Percentiles rank a stretch among this genome's conserved stretches.
phyloP scores from a whole-genome alignment of 73 alveolate species.

The Tetrahymena thermophila region DNA sequence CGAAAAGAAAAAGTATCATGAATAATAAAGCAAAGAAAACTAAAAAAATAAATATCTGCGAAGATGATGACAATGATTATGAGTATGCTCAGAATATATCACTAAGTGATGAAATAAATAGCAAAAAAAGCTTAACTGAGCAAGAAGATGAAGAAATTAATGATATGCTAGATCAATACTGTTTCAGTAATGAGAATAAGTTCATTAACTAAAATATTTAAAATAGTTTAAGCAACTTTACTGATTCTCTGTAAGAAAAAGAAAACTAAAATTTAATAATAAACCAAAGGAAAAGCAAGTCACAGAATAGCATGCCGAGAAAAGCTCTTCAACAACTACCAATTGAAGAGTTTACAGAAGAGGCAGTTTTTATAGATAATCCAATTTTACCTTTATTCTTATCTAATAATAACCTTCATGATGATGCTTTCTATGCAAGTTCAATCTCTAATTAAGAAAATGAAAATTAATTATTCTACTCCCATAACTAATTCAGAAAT shows the following conservation, averaged over 20 bases:
- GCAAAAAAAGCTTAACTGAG: neutral
- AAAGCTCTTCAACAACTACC: neutral
- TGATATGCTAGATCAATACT: neutral
- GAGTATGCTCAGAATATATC: neutral
- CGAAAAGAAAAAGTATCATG: neutral
- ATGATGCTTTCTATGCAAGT: neutral
- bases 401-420: neutral
- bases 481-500: neutral
- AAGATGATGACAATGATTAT: neutral
- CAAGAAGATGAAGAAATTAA: neutral
- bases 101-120: neutral
- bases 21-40: neutral
- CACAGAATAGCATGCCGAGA: neutral
- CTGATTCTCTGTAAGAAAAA: neutral
- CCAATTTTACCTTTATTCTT: neutral
- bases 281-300: neutral
- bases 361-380: neutral
- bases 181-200: neutral
- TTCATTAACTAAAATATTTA: neutral
- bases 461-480: neutral
- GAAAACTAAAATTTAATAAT: neutral
- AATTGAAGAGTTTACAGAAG: neutral
- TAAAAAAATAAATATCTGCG: neutral
- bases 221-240: neutral
- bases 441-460: neutral